Conservation (phyloP, 345 rosid genomes). For the Gossypium sturtianum region DNA sequence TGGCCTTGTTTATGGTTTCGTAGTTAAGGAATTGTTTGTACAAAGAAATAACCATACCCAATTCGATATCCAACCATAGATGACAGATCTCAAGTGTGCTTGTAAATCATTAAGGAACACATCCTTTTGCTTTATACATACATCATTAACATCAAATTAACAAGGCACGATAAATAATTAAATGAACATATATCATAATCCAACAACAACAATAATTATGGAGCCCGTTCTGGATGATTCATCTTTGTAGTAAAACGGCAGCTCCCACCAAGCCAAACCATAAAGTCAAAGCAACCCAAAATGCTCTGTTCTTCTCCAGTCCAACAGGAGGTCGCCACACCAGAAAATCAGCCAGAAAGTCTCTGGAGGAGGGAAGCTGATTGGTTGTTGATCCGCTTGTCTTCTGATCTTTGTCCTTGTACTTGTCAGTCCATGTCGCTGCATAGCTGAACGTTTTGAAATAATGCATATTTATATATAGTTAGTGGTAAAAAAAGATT, state of each 20-base stretch:
- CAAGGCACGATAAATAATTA: conserved; percentile 22
- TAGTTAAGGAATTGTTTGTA: too few relatives aligned
- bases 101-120: background rate
- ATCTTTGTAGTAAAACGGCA: conserved; percentile 65
- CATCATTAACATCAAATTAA: background rate
- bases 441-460: conserved; percentile 59
- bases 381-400: conserved; percentile 50
- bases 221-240: conserved; percentile 15
- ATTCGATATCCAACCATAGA: too few relatives aligned
- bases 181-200: conserved; percentile 15
- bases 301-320: conserved; percentile 52
- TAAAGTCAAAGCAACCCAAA: conserved; percentile 71
- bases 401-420: conserved; percentile 50
- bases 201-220: conserved; percentile 8
- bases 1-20: too few relatives aligned
- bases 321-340: conserved; percentile 77
- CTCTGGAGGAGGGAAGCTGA: conserved; percentile 61
- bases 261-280: conserved; percentile 92
- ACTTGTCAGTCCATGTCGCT: conserved; percentile 73
- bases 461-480: conserved; percentile 1
- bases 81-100: background rate
- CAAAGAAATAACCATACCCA: background rate
- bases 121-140: background rate
- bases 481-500: conserved; percentile 45
- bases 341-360: conserved; percentile 63